phyloP scores from a whole-genome alignment of 2,329 filamentous ascomycete species.

The Eutypella sp. region DNA sequence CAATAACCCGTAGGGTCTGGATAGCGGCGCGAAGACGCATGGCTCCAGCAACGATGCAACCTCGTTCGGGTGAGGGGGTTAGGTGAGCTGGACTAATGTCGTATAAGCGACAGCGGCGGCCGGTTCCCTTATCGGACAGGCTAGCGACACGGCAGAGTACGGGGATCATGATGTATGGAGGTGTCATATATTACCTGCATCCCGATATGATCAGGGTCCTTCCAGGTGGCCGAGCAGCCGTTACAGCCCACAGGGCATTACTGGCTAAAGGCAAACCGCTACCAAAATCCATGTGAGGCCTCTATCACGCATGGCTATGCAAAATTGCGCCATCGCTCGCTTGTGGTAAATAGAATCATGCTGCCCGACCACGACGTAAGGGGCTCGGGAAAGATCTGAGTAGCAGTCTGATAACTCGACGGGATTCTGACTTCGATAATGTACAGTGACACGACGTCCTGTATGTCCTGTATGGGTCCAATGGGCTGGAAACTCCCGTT shows the following conservation, averaged over 20 bases:
- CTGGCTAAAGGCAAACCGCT: not conserved
- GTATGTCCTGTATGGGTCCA: not conserved
- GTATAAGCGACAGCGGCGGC: not conserved
- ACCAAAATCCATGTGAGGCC: not conserved
- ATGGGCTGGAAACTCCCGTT: not conserved
- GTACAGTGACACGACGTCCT: not conserved
- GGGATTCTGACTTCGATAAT: not conserved
- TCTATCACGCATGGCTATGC: not conserved
- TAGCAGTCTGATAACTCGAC: not conserved
- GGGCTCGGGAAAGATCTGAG: not conserved
- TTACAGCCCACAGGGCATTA: not conserved
- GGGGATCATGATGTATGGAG: not conserved
- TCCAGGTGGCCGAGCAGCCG: not conserved
- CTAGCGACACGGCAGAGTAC: not conserved
- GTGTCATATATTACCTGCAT: not conserved
- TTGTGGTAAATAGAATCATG: not conserved
- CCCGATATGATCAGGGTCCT: not conserved
- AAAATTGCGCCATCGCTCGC: not conserved
- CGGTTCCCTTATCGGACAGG: not conserved
- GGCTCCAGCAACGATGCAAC: not conserved
- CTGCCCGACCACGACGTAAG: not conserved
- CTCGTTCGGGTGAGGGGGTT: not conserved
- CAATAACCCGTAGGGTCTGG: not conserved
- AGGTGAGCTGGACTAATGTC: not conserved
- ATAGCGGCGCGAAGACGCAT: not conserved